Conservation (phyloP, 805 yeast species). For the Pichia exigua region DNA sequence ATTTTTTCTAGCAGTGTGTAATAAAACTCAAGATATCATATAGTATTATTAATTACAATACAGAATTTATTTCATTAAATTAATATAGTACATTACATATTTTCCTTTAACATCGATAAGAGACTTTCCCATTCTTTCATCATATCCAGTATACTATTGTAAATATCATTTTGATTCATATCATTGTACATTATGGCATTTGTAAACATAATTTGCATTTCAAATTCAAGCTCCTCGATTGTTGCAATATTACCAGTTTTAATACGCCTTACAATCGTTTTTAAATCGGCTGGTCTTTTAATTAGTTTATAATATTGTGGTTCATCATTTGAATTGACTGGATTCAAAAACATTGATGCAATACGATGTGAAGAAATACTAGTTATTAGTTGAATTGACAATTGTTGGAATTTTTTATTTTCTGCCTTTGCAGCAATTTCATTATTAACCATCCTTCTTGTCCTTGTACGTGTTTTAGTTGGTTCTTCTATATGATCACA, state of each 20-base stretch:
- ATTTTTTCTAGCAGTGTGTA: not conserved
- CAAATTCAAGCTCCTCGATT: slow-evolving; percentile 51
- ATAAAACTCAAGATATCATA: not conserved
- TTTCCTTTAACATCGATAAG: slow-evolving; percentile 50
- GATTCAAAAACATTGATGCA: slow-evolving; percentile 65
- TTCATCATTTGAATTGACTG: slow-evolving; percentile 61
- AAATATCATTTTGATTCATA: slow-evolving; percentile 49
- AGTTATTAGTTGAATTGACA: slow-evolving; percentile 53
- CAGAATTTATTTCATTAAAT: not conserved
- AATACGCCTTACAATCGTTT: slow-evolving; percentile 49
- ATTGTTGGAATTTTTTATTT: slow-evolving; percentile 47
- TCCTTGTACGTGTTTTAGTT: not conserved
- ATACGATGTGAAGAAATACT: slow-evolving; percentile 63
- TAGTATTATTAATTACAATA: not conserved
- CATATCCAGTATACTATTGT: slow-evolving; percentile 60
- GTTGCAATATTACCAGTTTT: slow-evolving; percentile 49
- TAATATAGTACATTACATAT: slow-evolving; percentile 6
- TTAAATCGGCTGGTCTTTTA: slow-evolving; percentile 59
- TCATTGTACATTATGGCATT: slow-evolving; percentile 79
- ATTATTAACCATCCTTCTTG: not conserved
- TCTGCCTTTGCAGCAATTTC: slow-evolving; percentile 3
- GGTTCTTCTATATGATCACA: not conserved
- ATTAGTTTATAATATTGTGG: slow-evolving; percentile 60
- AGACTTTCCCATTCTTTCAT: slow-evolving; percentile 54
- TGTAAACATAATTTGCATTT: slow-evolving; percentile 69